Conservation (phyloP, 768 basidiomycete genomes). For the Boletus speciosus region DNA sequence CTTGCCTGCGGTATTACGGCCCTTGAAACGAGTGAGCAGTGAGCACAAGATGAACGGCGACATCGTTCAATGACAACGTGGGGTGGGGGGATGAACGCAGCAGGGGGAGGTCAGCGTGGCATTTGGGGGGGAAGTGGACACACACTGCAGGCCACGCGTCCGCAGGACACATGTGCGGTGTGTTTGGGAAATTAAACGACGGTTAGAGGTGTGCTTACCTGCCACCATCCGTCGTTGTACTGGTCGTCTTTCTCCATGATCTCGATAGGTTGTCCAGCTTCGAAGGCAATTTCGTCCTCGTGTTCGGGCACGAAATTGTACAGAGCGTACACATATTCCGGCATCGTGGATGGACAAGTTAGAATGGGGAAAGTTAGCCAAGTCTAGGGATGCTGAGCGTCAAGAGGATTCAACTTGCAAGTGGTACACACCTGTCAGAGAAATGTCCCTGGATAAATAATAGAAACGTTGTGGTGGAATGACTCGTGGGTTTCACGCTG, state of each 20-base stretch:
- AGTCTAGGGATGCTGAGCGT: neutral
- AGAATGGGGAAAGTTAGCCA: neutral
- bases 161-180: neutral
- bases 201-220: slow-evolving; percentile 38
- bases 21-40: slow-evolving; percentile 44
- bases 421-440: slow-evolving; percentile 1
- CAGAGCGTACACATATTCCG: slow-evolving; percentile 81
- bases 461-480: neutral
- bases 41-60: slow-evolving; percentile 24
- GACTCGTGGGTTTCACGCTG: neutral
- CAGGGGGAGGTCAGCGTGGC: slow-evolving; percentile 5
- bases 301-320: slow-evolving; percentile 91
- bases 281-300: slow-evolving; percentile 88
- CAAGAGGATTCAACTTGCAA: neutral
- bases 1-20: slow-evolving; percentile 76
- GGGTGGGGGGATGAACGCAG: slow-evolving; percentile 5
- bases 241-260: slow-evolving; percentile 91
- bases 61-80: slow-evolving; percentile 23
- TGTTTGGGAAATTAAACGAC: slow-evolving; percentile 9
- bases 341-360: slow-evolving; percentile 41
- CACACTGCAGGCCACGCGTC: slow-evolving; percentile 7
- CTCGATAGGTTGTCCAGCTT: slow-evolving; percentile 81
- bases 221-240: slow-evolving; percentile 97
- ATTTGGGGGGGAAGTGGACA: neutral
- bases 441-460: neutral